A percentile compares a stretch with the other conserved stretches of the same genome.
Evolutionary conservation across 176 grass and related monocot species (phyloP).

Genomic region (Oryza glumipatula): DNA sequence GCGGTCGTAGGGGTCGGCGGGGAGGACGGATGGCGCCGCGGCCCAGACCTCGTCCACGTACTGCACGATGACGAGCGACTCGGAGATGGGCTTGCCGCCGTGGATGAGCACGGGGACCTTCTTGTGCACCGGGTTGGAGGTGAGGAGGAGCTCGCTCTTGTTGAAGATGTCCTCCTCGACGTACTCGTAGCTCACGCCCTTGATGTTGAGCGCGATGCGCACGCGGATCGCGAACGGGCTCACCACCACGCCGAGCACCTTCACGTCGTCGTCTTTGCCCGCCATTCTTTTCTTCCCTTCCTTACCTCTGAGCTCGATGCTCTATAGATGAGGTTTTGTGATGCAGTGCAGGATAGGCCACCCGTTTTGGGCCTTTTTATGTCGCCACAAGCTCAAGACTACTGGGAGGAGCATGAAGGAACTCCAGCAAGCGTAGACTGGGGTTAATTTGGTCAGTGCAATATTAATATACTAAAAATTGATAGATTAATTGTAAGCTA

Average conservation of each 20-base stretch:
- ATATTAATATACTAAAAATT: no score
- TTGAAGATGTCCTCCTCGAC: background rate
- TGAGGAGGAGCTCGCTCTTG: conserved; percentile 59
- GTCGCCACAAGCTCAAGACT: background rate
- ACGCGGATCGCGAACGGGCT: conserved; percentile 34
- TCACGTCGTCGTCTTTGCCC: background rate
- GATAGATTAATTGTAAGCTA: no score
- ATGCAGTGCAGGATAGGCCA: background rate
- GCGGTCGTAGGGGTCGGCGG: background rate
- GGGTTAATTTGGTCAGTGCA: no score
- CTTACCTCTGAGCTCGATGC: background rate
- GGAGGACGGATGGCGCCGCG: background rate
- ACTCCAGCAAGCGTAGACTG: background rate
- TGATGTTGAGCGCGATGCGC: conserved; percentile 28
- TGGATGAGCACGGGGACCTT: conserved; percentile 73
- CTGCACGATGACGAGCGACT: conserved; percentile 60
- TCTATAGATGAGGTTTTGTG: background rate
- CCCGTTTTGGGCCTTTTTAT: background rate
- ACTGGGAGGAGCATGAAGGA: background rate
- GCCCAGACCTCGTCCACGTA: conserved; percentile 66
- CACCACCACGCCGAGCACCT: conserved; percentile 21
- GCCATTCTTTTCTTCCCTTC: conserved; percentile 8
- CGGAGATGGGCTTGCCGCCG: conserved; percentile 40
- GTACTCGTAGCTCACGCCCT: conserved; percentile 19
- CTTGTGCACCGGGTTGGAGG: conserved; percentile 67